Conservation (phyloP, 2,329 filamentous ascomycete species). For the Tolypocladium album region DNA sequence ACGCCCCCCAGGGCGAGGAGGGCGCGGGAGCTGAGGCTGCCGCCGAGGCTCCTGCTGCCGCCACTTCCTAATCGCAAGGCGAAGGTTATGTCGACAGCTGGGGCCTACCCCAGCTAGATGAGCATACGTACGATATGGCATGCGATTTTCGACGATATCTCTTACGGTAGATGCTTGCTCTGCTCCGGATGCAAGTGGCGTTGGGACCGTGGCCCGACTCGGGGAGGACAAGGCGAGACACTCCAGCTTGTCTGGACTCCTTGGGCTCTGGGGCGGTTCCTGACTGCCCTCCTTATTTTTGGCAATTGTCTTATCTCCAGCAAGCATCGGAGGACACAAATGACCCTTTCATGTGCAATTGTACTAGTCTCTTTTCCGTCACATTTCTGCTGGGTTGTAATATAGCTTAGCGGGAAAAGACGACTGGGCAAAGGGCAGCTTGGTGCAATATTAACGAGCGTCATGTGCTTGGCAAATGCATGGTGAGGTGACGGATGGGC, state of each 20-base stretch:
- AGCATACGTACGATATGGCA: constrained; percentile 28
- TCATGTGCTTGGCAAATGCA: neutral
- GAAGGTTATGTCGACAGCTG: constrained; percentile 11
- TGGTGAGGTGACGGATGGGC: neutral
- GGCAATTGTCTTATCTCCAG: constrained; percentile 1
- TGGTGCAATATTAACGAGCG: constrained; percentile 17
- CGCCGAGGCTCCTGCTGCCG: constrained; percentile 12
- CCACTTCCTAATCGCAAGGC: constrained; percentile 20
- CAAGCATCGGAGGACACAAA: neutral
- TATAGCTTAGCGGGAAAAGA: constrained; percentile 19
- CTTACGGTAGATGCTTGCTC: constrained; percentile 24
- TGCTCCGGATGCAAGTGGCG: neutral
- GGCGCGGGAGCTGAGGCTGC: constrained; percentile 28
- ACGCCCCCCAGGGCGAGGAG: constrained; percentile 35
- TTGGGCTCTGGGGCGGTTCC: neutral
- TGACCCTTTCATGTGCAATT: constrained; percentile 19
- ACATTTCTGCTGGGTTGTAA: constrained; percentile 24
- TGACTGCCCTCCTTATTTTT: neutral
- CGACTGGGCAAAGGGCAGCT: constrained; percentile 19
- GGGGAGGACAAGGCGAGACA: neutral
- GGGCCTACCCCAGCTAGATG: constrained; percentile 16
- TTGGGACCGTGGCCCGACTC: neutral
- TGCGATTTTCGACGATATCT: constrained; percentile 27
- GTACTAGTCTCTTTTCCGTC: constrained; percentile 20
- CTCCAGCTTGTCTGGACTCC: constrained; percentile 2